phyloP scores from a whole-genome alignment of 257 asterid genomes.

The Salvia hispanica region DNA sequence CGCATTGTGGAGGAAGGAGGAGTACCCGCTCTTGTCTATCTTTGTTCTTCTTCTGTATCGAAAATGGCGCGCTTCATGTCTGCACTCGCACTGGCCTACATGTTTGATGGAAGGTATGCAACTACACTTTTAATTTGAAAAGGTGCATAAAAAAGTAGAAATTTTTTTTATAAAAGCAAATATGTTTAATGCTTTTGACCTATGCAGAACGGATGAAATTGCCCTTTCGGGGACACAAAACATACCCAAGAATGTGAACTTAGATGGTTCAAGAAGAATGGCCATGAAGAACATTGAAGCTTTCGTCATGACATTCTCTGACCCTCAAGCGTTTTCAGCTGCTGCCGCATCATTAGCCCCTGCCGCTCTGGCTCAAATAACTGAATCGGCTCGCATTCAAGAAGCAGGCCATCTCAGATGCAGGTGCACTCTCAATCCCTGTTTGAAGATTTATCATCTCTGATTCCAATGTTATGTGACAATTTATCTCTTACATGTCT shows the following conservation, averaged over 20 bases:
- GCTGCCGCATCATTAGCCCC: constrained; percentile 76
- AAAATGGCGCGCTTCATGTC: constrained; percentile 33
- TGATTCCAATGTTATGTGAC: no score
- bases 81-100: constrained; percentile 72
- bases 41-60: constrained; percentile 76
- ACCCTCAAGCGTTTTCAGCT: constrained; percentile 69
- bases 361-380: constrained; percentile 69
- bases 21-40: constrained; percentile 70
- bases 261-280: constrained; percentile 69
- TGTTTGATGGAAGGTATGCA: constrained; percentile 86
- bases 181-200: neutral
- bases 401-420: constrained; percentile 96
- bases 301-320: constrained; percentile 61
- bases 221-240: constrained; percentile 56
- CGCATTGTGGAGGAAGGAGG: constrained; percentile 95
- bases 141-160: neutral
- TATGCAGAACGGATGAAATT: constrained; percentile 77
- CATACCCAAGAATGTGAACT: constrained; percentile 59
- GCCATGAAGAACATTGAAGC: constrained; percentile 72
- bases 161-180: neutral
- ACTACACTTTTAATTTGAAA: neutral
- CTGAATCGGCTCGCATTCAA: constrained; percentile 75
- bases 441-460: neutral
- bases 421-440: constrained; percentile 54
- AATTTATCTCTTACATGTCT: neutral